Conservation (phyloP, 1,284 basidiomycete species). For the Melampsora americana region DNA sequence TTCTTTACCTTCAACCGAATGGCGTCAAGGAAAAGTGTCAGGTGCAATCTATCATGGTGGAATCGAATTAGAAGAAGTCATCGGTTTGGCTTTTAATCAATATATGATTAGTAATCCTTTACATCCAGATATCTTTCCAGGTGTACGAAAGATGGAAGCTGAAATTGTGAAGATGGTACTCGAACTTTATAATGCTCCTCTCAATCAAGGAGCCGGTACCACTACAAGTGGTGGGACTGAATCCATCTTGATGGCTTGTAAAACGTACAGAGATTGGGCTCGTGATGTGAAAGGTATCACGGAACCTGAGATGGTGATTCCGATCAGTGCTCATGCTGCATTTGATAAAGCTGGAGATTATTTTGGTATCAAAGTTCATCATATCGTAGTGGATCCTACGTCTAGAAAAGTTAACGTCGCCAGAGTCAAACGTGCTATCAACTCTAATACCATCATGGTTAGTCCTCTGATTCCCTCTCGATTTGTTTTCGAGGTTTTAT, state of each 20-base stretch:
- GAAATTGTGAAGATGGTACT: constrained; percentile 94
- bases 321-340: constrained; percentile 83
- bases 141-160: constrained; percentile 91
- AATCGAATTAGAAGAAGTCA: constrained; percentile 44
- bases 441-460: constrained; percentile 76
- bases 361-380: constrained; percentile 86
- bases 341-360: constrained; percentile 91
- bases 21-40: constrained; percentile 65
- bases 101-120: constrained; percentile 71
- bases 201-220: constrained; percentile 71
- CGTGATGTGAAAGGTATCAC: constrained; percentile 77
- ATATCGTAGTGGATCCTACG: constrained; percentile 74
- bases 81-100: constrained; percentile 49
- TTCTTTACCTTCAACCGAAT: constrained; percentile 60
- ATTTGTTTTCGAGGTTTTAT: constrained; percentile 65
- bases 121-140: constrained; percentile 91
- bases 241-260: constrained; percentile 88
- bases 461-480: constrained; percentile 45
- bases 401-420: constrained; percentile 78
- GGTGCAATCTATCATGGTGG: constrained; percentile 55
- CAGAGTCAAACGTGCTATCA: constrained; percentile 76
- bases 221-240: constrained; percentile 96
- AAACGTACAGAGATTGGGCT: constrained; percentile 93
- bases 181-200: constrained; percentile 62
- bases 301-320: constrained; percentile 88